Base-by-base conservation (phyloP, 495 filamentous ascomycete genomes). In the Penicillium alfredii region DNA sequence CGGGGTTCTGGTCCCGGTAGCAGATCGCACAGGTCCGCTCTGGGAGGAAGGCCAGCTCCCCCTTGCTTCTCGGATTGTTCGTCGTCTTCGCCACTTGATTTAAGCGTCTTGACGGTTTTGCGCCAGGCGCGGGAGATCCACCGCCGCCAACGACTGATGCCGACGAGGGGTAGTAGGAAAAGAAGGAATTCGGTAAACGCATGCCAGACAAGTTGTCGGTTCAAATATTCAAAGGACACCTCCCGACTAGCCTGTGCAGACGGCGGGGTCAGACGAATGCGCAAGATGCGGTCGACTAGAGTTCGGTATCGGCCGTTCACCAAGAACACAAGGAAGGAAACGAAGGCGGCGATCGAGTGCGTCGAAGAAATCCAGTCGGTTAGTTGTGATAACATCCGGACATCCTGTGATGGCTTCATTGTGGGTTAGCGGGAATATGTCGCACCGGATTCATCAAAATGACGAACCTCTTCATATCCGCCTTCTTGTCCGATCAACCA, bases 11-110 rank as follows among this genome's bases (percentile, higher is more conserved):
- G 46, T 93, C 88, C 38, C 86, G 78, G 55, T 95, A 95, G 63
- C 92, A 98, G 38, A 98, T 95, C n/a, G 88, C 93, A 58, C 92
- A 98, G 2, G 90, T 97, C 28, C 92, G 70, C 52, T 97, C 88
- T 0, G 90, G 92, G 20, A 98, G 71, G 60, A 90, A 94, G 0
- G 74, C 70, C 29, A 87, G 77, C 47, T 94, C 86, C 18, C n/a
- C 89, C 89, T 21, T 60, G 60, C 38, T 74, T 78, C 41, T 75
- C 71, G 1, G 21, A 30, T 4, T 20, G 10, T 33, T 76, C 69
- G 9, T 71, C 64, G 8, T 72, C 71, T 4, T 66, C 61, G 12
- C 54, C 63, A 13, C 65, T 72, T 8, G 66, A 60, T 31, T 68
- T 72, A 47, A 92, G 50, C 6, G 80, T 65, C 11, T 76, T 69